Conservation (phyloP, 371 early-diverging fungal genomes). For the Mucor circinelloides region DNA sequence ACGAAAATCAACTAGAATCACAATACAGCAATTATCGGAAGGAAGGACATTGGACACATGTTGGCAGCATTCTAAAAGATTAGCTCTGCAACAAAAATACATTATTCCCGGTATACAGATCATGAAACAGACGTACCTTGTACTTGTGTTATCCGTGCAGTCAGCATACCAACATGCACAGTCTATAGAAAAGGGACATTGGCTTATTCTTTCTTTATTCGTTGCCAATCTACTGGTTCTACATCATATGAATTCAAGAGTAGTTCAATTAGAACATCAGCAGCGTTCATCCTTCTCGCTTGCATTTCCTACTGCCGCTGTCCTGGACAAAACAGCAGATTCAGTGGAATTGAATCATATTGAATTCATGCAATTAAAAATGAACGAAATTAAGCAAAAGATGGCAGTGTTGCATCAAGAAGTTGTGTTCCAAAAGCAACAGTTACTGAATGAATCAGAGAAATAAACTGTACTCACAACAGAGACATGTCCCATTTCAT, state of each 20-base stretch:
- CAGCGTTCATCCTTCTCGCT: neutral
- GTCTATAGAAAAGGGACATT: neutral
- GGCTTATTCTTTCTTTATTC: neutral
- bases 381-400: neutral
- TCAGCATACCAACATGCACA: neutral
- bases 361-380: neutral
- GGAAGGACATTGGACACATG: neutral
- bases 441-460: neutral
- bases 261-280: neutral
- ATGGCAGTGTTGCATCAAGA: neutral
- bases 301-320: neutral
- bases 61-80: neutral
- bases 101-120: neutral
- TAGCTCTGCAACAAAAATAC: neutral
- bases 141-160: neutral
- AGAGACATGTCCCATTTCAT: too few relatives aligned
- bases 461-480: too few relatives aligned
- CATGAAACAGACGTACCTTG: neutral
- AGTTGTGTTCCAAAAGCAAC: neutral
- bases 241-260: neutral
- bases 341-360: neutral
- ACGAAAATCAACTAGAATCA: neutral
- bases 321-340: neutral
- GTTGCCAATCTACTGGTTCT: neutral
- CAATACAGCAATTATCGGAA: neutral